A percentile compares a stretch with the other conserved stretches of the same genome.
phyloP scores from a whole-genome alignment of 441 rosid genomes.

The Pelargonium australe region DNA sequence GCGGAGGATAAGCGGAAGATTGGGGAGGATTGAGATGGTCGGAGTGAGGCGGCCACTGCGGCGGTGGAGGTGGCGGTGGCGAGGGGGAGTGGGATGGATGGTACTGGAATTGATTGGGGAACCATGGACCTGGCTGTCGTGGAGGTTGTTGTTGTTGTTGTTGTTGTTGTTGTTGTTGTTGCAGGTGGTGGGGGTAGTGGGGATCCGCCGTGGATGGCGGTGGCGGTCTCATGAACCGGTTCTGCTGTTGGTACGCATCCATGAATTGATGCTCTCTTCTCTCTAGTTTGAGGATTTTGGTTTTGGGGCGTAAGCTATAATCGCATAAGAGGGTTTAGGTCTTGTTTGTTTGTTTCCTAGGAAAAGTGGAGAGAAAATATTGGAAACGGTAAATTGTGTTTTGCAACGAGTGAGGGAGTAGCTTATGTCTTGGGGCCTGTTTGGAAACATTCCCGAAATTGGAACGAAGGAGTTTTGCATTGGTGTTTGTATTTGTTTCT shows the following conservation, averaged over 20 bases:
- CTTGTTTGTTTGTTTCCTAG: background rate
- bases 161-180: constrained; percentile 34
- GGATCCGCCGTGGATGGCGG: constrained; percentile 52
- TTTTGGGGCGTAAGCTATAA: background rate
- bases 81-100: constrained; percentile 53
- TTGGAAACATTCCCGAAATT: too few species aligned
- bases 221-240: constrained; percentile 56
- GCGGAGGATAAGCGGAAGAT: constrained; percentile 37
- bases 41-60: constrained; percentile 36
- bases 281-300: background rate
- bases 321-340: background rate
- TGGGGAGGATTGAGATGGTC: constrained; percentile 22
- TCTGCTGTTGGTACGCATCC: constrained; percentile 70
- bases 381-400: background rate
- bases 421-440: background rate
- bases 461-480: too few species aligned
- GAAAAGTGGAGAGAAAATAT: background rate
- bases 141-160: constrained; percentile 40
- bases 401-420: background rate
- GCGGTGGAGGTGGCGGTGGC: constrained; percentile 42
- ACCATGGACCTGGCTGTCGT: constrained; percentile 50
- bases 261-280: constrained; percentile 22
- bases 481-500: too few species aligned
- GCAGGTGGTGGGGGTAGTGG: constrained; percentile 35
- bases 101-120: constrained; percentile 61